Conservation (phyloP, 495 filamentous ascomycete species). For the Cudoniella acicularis region DNA sequence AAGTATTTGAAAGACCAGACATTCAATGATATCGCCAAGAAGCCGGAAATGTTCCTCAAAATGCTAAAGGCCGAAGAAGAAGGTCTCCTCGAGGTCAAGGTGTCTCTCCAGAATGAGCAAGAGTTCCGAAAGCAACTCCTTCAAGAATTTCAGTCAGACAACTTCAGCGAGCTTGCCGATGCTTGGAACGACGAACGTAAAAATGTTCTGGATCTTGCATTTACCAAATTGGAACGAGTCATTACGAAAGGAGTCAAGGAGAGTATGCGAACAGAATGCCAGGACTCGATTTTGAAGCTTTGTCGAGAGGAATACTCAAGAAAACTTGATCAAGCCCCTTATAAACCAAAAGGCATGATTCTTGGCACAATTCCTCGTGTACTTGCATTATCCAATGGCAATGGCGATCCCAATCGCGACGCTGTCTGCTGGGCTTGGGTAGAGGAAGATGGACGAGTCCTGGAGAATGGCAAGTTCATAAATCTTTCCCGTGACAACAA, state of each 20-base stretch:
- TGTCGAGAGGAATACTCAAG: conserved; percentile 83
- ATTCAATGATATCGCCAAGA: conserved; percentile 70
- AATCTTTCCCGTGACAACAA: conserved; percentile 71
- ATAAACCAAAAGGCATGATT: conserved; percentile 91
- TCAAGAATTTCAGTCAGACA: conserved; percentile 83
- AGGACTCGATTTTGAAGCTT: conserved; percentile 76
- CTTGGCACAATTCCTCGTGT: conserved; percentile 85
- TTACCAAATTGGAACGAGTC: conserved; percentile 74
- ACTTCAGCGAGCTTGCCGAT: conserved; percentile 91
- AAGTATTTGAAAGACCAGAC: conserved; percentile 92
- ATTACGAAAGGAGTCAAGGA: conserved; percentile 92
- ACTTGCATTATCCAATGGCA: conserved; percentile 78
- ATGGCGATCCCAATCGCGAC: conserved; percentile 67
- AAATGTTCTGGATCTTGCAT: conserved; percentile 77
- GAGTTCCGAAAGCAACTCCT: conserved; percentile 71
- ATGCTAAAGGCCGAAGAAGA: conserved; percentile 98
- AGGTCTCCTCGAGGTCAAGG: conserved; percentile 77
- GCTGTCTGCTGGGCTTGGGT: conserved; percentile 88
- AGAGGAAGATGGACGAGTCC: conserved; percentile 84
- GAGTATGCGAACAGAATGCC: conserved; percentile 83
- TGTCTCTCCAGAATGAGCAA: conserved; percentile 69
- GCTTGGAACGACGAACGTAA: conserved; percentile 86
- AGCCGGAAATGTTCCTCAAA: conserved; percentile 83
- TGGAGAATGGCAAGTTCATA: conserved; percentile 81
- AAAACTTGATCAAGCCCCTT: conserved; percentile 90